phyloP scores from a whole-genome alignment of 371 early-diverging fungal genomes.

The Gilbertella persicaria region DNA sequence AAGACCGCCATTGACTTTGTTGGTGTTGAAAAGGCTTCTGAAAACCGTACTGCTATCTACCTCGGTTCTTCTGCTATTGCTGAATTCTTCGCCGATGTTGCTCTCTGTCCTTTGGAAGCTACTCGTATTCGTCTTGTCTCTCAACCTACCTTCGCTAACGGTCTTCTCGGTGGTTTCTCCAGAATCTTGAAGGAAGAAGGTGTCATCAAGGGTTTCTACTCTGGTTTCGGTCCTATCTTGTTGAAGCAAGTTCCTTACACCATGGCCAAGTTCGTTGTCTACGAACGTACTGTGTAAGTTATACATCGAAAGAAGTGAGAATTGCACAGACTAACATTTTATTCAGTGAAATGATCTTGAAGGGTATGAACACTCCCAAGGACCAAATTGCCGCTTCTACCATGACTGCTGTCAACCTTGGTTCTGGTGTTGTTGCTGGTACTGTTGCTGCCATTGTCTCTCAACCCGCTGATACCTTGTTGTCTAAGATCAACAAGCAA shows the following conservation, averaged over 20 bases:
- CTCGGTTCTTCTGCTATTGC: conserved; percentile 83
- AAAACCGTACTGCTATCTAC: conserved; percentile 86
- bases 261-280: conserved; percentile 66
- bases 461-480: conserved; percentile 61
- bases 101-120: conserved; percentile 80
- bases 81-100: conserved; percentile 93
- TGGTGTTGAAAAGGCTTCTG: conserved; percentile 76
- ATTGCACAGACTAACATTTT: background rate
- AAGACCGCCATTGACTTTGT: conserved; percentile 72
- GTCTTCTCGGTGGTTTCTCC: conserved; percentile 64
- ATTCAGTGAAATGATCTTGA: conserved; percentile 53
- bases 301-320: background rate
- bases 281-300: conserved; percentile 56
- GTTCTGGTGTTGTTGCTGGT: conserved; percentile 61
- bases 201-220: conserved; percentile 73
- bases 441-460: conserved; percentile 61
- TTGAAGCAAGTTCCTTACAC: conserved; percentile 77
- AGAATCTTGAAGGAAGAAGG: conserved; percentile 71
- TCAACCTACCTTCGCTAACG: conserved; percentile 70
- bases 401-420: conserved; percentile 51
- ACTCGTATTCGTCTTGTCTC: conserved; percentile 80
- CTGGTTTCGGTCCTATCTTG: conserved; percentile 76
- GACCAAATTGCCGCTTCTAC: conserved; percentile 50
- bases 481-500: conserved; percentile 71
- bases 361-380: conserved; percentile 50